phyloP scores from a whole-genome alignment of 352 stramenopile species.

The Phytopythium kandeliae region DNA sequence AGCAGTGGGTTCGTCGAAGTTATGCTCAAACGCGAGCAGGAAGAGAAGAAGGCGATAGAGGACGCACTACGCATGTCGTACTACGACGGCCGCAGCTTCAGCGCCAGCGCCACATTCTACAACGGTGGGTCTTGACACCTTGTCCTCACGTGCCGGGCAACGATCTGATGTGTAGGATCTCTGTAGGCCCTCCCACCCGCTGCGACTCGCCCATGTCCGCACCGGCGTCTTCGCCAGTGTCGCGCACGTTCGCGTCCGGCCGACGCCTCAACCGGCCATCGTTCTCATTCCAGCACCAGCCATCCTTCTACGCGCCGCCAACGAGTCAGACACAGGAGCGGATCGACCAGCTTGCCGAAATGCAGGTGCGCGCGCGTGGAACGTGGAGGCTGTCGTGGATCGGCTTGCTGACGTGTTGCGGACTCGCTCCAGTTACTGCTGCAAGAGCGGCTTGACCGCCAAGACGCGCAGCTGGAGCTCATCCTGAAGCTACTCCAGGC shows the following conservation, averaged over 20 bases:
- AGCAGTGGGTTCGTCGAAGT: constrained; percentile 78
- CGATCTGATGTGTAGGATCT: background rate
- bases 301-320: constrained; percentile 11
- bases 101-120: constrained; percentile 29
- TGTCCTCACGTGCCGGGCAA: too few relatives aligned
- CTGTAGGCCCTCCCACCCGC: background rate
- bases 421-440: constrained; percentile 27
- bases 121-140: constrained; percentile 7
- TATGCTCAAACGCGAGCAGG: constrained; percentile 76
- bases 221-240: constrained; percentile 21
- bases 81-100: constrained; percentile 40
- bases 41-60: constrained; percentile 45
- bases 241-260: constrained; percentile 3
- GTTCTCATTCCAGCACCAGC: constrained; percentile 16
- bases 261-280: constrained; percentile 11
- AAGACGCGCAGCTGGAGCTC: constrained; percentile 50
- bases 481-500: constrained; percentile 43
- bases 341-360: constrained; percentile 44
- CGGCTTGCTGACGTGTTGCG: background rate
- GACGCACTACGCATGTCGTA: constrained; percentile 48
- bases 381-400: background rate
- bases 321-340: constrained; percentile 37
- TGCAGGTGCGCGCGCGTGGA: constrained; percentile 26
- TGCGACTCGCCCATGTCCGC: constrained; percentile 25
- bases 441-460: constrained; percentile 43